phyloP scores from a whole-genome alignment of 805 yeast genomes.

The Metschnikowia vanudenii region DNA sequence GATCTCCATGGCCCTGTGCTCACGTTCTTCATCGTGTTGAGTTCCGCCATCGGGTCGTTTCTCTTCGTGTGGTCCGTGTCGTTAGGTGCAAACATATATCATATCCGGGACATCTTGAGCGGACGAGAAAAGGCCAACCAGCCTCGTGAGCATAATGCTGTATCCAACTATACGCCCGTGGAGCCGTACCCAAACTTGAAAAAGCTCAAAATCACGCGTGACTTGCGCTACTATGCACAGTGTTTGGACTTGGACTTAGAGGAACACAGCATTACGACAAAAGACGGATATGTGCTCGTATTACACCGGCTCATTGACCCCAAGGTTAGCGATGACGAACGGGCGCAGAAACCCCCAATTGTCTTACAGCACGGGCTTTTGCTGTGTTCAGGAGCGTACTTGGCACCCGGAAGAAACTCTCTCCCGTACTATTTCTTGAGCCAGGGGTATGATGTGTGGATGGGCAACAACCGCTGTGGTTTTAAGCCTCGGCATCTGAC shows the following conservation, averaged over 20 bases:
- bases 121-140: conserved; percentile 31
- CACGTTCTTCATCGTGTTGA: conserved; percentile 21
- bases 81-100: conserved; percentile 31
- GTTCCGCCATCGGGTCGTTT: conserved; percentile 30
- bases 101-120: conserved; percentile 26
- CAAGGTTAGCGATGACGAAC: conserved; percentile 27
- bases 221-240: conserved; percentile 66
- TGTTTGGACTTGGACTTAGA: conserved; percentile 59
- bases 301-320: conserved; percentile 64
- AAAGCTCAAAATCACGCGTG: conserved; percentile 34
- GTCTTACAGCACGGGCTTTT: conserved; percentile 81
- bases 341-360: conserved; percentile 54
- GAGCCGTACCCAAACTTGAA: conserved; percentile 37
- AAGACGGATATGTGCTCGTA: conserved; percentile 75
- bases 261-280: conserved; percentile 61
- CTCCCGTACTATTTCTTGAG: conserved; percentile 56
- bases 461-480: conserved; percentile 89
- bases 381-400: conserved; percentile 82
- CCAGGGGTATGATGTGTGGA: conserved; percentile 81
- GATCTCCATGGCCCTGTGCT: conserved; percentile 23
- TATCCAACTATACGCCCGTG: conserved; percentile 29
- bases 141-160: conserved; percentile 23
- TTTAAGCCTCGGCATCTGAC: conserved; percentile 63
- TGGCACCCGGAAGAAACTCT: conserved; percentile 80
- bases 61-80: conserved; percentile 27